phyloP scores from a whole-genome alignment of 352 stramenopile species.

The Blastocystis sp. region DNA sequence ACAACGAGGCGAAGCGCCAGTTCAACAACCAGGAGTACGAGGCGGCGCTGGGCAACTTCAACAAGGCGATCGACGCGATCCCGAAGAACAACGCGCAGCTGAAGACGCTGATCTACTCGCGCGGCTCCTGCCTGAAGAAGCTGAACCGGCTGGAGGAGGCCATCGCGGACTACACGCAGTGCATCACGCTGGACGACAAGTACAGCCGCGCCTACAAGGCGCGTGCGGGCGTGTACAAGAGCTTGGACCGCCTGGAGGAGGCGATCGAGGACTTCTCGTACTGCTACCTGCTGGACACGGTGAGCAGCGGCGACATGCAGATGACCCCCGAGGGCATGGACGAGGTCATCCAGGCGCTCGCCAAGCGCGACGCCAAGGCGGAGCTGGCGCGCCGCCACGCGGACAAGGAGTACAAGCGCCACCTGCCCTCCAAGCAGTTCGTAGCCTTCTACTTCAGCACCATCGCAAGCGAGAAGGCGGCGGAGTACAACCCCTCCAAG shows the following conservation, averaged over 20 bases:
- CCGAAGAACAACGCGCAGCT: conserved; percentile 51
- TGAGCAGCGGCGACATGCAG: conserved; percentile 31
- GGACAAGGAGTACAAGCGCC: background rate
- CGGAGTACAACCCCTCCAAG: conserved; percentile 13
- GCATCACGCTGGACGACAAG: conserved; percentile 58
- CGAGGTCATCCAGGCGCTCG: conserved; percentile 41
- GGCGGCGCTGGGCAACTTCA: conserved; percentile 26
- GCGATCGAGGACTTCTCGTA: conserved; percentile 58
- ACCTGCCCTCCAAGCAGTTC: conserved; percentile 60
- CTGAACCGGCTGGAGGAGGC: conserved; percentile 61
- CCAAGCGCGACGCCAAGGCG: conserved; percentile 4
- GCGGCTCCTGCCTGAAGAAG: conserved; percentile 59
- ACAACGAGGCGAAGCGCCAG: conserved; percentile 45
- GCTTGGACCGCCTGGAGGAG: background rate
- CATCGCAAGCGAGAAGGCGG: conserved; percentile 30
- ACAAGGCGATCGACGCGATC: conserved; percentile 37
- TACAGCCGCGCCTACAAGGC: conserved; percentile 60
- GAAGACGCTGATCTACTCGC: conserved; percentile 65
- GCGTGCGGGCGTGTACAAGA: conserved; percentile 38
- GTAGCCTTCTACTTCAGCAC: conserved; percentile 64
- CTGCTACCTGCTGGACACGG: conserved; percentile 54
- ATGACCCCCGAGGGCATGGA: conserved; percentile 48
- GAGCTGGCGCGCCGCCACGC: conserved; percentile 31
- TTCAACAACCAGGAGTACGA: conserved; percentile 67
- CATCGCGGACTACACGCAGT: conserved; percentile 46